Evolutionary conservation across 139 green algal species (phyloP).

Genomic region (Chlorella sp.): DNA sequence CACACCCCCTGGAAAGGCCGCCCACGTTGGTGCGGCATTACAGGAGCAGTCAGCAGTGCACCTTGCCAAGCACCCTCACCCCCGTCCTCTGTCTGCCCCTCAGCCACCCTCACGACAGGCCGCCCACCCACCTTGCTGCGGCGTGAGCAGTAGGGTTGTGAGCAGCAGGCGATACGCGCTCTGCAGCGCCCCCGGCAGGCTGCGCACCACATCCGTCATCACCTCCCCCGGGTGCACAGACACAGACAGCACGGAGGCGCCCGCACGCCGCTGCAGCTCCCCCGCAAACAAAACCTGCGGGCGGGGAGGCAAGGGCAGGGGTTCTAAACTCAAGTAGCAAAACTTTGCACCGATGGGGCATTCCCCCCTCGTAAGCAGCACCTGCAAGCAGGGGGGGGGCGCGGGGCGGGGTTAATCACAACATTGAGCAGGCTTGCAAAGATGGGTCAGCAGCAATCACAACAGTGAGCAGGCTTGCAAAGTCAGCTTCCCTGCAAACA

Average conservation of each 20-base stretch:
- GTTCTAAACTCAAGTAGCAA: too few relatives aligned
- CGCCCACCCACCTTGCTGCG: conserved; percentile 64
- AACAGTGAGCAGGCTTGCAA: too few relatives aligned
- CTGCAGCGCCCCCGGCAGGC: conserved; percentile 68
- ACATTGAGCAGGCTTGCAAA: too few relatives aligned
- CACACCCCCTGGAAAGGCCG: too few relatives aligned
- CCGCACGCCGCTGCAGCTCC: conserved; percentile 53
- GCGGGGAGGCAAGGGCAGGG: neutral
- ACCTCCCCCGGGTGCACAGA: conserved; percentile 86
- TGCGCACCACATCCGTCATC: conserved; percentile 80
- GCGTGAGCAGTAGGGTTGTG: conserved; percentile 71
- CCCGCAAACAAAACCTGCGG: conserved; percentile 52
- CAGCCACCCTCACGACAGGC: too few relatives aligned
- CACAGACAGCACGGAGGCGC: conserved; percentile 39
- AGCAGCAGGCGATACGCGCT: conserved; percentile 68
- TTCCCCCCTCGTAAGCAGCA: too few relatives aligned
- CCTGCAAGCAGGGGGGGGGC: neutral
- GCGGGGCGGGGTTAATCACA: too few relatives aligned
- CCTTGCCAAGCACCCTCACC: neutral
- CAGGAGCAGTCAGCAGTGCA: neutral
- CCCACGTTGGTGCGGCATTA: too few relatives aligned
- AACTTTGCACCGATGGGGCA: too few relatives aligned
- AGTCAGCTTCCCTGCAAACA: neutral
- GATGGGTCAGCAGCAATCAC: too few relatives aligned
- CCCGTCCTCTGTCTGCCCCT: neutral